Conservation (phyloP, 164 flowering plant species). For the Chimonanthus praecox region DNA sequence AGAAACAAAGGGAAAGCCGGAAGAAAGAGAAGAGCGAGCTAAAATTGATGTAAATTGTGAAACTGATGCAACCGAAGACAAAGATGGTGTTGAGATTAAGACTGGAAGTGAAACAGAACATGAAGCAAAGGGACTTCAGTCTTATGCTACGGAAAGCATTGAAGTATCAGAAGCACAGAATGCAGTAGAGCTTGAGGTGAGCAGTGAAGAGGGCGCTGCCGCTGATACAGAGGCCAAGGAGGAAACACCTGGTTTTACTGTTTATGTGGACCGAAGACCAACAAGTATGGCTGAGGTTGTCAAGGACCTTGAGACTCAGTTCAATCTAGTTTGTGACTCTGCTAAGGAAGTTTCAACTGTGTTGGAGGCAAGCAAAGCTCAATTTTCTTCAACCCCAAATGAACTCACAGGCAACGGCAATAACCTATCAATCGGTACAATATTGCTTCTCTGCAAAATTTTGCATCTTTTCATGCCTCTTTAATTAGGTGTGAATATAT, state of each 20-base stretch:
- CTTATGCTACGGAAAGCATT: slow-evolving; percentile 27
- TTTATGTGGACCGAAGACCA: slow-evolving; percentile 70
- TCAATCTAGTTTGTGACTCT: slow-evolving; percentile 49
- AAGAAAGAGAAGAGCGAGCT: slow-evolving; percentile 25
- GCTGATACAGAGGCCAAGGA: slow-evolving; percentile 35
- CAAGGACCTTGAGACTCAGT: slow-evolving; percentile 79
- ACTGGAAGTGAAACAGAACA: slow-evolving; percentile 35
- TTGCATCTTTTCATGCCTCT: too few species aligned
- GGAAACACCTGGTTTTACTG: slow-evolving; percentile 83
- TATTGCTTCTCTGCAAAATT: too few species aligned
- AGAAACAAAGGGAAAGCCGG: slow-evolving; percentile 24
- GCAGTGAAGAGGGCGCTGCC: slow-evolving; percentile 33
- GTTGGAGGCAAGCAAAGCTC: slow-evolving; percentile 71
- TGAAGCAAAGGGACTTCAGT: slow-evolving; percentile 28
- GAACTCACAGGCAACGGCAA: slow-evolving; percentile 60
- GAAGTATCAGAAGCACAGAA: slow-evolving; percentile 43
- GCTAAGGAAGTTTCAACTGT: slow-evolving; percentile 66
- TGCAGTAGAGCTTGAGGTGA: slow-evolving; percentile 32
- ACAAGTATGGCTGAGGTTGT: slow-evolving; percentile 88
- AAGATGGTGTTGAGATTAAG: slow-evolving; percentile 38
- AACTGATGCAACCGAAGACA: slow-evolving; percentile 42
- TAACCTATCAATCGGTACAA: background rate
- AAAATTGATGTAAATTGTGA: slow-evolving; percentile 21
- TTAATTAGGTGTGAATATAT: too few species aligned
- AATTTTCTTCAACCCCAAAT: slow-evolving; percentile 45